Conservation (phyloP, 257 asterid genomes). For the Ilex aquifolium region DNA sequence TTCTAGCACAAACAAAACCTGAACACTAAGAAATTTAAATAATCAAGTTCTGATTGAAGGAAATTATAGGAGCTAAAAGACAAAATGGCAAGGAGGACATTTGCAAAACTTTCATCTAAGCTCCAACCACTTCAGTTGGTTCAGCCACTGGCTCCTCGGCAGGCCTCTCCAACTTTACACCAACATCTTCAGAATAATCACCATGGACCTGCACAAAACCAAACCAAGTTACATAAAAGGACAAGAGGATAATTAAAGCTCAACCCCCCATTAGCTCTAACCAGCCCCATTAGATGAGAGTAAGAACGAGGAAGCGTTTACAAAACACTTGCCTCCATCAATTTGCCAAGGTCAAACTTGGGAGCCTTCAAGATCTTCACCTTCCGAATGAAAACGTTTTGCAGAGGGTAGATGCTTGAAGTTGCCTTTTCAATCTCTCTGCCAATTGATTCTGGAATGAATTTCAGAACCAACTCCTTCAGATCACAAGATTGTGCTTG, state of each 20-base stretch:
- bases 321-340: slow-evolving; percentile 55
- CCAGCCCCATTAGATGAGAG: neutral
- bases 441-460: slow-evolving; percentile 79
- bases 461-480: slow-evolving; percentile 71
- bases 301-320: neutral
- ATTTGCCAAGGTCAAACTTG: slow-evolving; percentile 67
- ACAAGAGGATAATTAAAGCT: neutral
- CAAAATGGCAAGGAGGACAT: neutral
- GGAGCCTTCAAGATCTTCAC: slow-evolving; percentile 86
- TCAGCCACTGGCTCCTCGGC: slow-evolving; percentile 58
- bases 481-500: slow-evolving; percentile 72
- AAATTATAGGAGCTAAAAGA: neutral
- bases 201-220: slow-evolving; percentile 56
- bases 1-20: neutral
- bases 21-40: neutral
- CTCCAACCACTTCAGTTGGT: slow-evolving; percentile 59
- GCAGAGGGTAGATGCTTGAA: slow-evolving; percentile 70
- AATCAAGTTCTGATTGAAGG: neutral
- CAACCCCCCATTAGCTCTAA: neutral
- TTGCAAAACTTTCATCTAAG: slow-evolving; percentile 20
- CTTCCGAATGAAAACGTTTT: slow-evolving; percentile 71
- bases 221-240: neutral
- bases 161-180: slow-evolving; percentile 59
- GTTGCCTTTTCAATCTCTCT: slow-evolving; percentile 89
- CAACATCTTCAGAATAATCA: slow-evolving; percentile 58